phyloP scores from a whole-genome alignment of 176 grass and related monocot species.

The Avena sativa region DNA sequence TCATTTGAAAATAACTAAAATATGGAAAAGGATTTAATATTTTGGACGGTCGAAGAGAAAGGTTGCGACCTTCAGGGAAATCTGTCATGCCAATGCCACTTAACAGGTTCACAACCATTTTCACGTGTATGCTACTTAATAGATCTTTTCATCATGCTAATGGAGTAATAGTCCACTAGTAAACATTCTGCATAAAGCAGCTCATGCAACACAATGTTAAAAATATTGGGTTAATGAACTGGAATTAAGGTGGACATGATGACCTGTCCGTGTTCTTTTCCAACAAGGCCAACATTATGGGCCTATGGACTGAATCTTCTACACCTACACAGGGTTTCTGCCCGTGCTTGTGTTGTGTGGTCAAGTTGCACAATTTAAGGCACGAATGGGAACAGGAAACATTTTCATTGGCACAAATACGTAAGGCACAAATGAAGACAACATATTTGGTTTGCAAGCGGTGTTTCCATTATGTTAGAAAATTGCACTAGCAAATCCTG shows the following conservation, averaged over 20 bases:
- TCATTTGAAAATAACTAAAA: neutral
- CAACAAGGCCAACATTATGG: neutral
- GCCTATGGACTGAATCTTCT: neutral
- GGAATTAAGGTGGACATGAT: neutral
- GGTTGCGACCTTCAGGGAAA: neutral
- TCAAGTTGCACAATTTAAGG: constrained; percentile 5
- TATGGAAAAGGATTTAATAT: neutral
- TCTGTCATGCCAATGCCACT: neutral
- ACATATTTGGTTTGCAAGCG: neutral
- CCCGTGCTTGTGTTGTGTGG: neutral
- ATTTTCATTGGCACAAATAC: neutral
- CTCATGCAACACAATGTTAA: neutral
- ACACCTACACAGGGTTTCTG: neutral
- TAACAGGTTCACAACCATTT: neutral
- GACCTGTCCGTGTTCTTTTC: neutral
- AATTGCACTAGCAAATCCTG: neutral
- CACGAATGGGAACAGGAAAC: neutral
- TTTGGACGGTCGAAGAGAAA: neutral
- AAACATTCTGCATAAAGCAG: neutral
- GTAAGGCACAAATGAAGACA: neutral
- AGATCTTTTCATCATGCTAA: constrained; percentile 1
- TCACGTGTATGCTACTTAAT: neutral
- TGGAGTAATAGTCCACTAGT: constrained; percentile 6
- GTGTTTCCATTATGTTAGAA: neutral
- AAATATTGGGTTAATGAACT: neutral